phyloP scores from a whole-genome alignment of 2,329 filamentous ascomycete genomes.

The Pseudogymnoascus destructans region DNA sequence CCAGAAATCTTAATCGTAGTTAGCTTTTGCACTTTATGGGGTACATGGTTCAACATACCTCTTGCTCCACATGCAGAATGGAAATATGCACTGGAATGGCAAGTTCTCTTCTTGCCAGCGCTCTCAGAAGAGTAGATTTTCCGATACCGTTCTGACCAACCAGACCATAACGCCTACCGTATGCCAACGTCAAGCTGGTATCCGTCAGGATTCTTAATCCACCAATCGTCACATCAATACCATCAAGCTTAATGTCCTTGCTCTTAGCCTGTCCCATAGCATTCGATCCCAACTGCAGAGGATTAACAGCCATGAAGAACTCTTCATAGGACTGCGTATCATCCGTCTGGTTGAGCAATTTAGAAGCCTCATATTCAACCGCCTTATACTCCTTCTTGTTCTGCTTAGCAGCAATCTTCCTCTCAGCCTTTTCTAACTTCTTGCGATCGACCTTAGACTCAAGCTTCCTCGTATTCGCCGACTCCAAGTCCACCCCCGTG shows the following conservation, averaged over 20 bases:
- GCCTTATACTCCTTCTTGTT: slow-evolving; percentile 98
- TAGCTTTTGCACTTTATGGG: slow-evolving; percentile 12
- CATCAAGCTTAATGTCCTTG: slow-evolving; percentile 97
- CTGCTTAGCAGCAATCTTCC: slow-evolving; percentile 95
- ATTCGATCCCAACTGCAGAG: slow-evolving; percentile 67
- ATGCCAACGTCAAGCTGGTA: slow-evolving; percentile 78
- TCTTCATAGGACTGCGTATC: slow-evolving; percentile 90
- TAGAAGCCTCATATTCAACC: slow-evolving; percentile 93
- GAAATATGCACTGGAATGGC: slow-evolving; percentile 94
- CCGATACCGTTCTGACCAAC: slow-evolving; percentile 99
- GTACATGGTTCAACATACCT: slow-evolving; percentile 41
- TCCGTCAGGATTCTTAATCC: slow-evolving; percentile 82
- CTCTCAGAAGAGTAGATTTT: slow-evolving; percentile 87
- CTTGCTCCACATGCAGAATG: slow-evolving; percentile 97
- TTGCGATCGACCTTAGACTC: slow-evolving; percentile 96
- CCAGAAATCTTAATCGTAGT: slow-evolving; percentile 56
- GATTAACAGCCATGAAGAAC: slow-evolving; percentile 99
- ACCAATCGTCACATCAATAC: slow-evolving; percentile 85
- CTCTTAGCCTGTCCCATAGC: slow-evolving; percentile 65
- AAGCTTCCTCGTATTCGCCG: slow-evolving; percentile 82
- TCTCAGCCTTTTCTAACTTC: slow-evolving; percentile 97
- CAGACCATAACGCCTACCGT: slow-evolving; percentile 87
- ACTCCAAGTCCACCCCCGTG: slow-evolving; percentile 80
- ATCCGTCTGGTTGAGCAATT: slow-evolving; percentile 70
- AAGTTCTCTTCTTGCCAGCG: slow-evolving; percentile 83